These are phyloP conservation scores for Gliomastix tumulicola DNA, from an alignment of 2,329 filamentous ascomycete genomes.

Conservation along the genomic window DNA sequence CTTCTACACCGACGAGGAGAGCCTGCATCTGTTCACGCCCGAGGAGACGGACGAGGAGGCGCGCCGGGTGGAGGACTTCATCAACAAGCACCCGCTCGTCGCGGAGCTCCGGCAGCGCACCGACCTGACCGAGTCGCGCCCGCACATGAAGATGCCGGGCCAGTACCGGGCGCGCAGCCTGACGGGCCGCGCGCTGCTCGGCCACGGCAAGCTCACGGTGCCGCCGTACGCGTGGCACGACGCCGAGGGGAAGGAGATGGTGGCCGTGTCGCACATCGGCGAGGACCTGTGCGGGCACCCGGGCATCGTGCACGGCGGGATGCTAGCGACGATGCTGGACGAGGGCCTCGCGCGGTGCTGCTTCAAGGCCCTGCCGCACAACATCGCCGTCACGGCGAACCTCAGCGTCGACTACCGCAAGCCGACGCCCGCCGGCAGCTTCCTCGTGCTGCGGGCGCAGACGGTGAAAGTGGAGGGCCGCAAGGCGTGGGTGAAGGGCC, in stretches of 20 bases:
- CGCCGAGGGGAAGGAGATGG: slow-evolving; percentile 58
- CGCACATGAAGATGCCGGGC: slow-evolving; percentile 78
- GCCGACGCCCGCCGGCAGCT: slow-evolving; percentile 69
- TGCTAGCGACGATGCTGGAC: slow-evolving; percentile 88
- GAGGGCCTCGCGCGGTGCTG: slow-evolving; percentile 84
- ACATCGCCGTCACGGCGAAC: slow-evolving; percentile 79
- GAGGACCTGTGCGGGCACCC: slow-evolving; percentile 80
- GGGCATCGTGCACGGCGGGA: slow-evolving; percentile 82
- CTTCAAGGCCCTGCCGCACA: slow-evolving; percentile 81
- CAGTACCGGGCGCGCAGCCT: slow-evolving; percentile 66
- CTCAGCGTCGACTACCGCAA: slow-evolving; percentile 77
- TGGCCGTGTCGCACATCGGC: slow-evolving; percentile 73
- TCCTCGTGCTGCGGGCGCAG: slow-evolving; percentile 69
- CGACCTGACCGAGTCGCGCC: slow-evolving; percentile 68
- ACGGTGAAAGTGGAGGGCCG: slow-evolving; percentile 84
- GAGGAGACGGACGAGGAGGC: slow-evolving; percentile 38
- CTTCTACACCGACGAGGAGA: slow-evolving; percentile 59
- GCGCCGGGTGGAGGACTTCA: slow-evolving; percentile 61
- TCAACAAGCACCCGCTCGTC: slow-evolving; percentile 70
- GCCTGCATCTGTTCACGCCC: slow-evolving; percentile 57
- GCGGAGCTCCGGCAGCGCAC: slow-evolving; percentile 59
- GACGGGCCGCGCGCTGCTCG: slow-evolving; percentile 73
- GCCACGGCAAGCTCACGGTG: slow-evolving; percentile 68
- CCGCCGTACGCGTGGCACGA: slow-evolving; percentile 76
- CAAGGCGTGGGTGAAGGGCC: slow-evolving; percentile 89